Evolutionary conservation across 2,329 filamentous ascomycete species (phyloP), one percentile per base, ranked within the genome.

Genomic region (Pseudocercospora musae): DNA sequence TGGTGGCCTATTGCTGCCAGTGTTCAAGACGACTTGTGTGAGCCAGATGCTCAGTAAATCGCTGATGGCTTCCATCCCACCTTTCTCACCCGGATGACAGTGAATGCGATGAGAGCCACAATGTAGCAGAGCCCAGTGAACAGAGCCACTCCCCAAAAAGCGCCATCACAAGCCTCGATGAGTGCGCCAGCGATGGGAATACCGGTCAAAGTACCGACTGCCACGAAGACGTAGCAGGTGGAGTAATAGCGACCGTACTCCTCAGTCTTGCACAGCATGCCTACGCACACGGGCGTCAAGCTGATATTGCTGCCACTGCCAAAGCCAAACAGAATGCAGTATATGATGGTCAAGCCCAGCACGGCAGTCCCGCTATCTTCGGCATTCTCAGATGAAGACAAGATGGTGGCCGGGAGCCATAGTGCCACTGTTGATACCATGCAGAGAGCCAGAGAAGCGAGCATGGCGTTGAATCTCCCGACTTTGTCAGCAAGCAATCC

Each of bases 381-480:
- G 76, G 76, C 29, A 1, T 50, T 46, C 15, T 31, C 13, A 3
- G 60, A 58, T 0, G 61, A 27, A 69, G 78, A 72, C n/a, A 81
- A 73, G 10, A 81, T 62, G 0, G 80, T 74, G 0, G 79, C 78
- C 0, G 85, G 92, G 23, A 96, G 82, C 93, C 92, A 96, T 1
- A 96, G 80, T 23, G 83, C 89, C 21, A 93, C 79, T 42, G 87
- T 88, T 3, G 86, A 86, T 3, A 90, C 76, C 56, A 92, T 76
- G 72, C 86, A 88, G n/a, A 87, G 72, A 2, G 84, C 75, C 9
- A 90, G 82, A 0, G 89, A 87, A 18, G 87, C 77, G 64, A 96
- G 86, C 78, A 93, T 91, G 29, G 87, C 86, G 72, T 97, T 97
- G 79, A 91, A 96, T 1, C 91, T 85, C 0, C 94, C 94, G n/a